phyloP scores from a whole-genome alignment of 345 rosid genomes.

The Abelmoschus esculentus region DNA sequence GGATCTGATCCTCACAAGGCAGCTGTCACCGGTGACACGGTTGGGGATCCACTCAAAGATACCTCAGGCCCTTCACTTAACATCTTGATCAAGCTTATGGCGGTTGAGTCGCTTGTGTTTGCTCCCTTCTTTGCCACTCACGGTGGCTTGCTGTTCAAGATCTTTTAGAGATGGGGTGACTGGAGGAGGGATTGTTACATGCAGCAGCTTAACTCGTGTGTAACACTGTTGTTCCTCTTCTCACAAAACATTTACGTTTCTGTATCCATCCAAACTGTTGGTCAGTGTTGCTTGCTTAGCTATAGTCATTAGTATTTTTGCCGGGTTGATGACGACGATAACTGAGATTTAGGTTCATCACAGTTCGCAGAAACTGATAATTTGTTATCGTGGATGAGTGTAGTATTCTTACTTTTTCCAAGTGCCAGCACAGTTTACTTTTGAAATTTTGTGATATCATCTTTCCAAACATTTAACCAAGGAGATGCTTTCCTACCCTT shows the following conservation, averaged over 20 bases:
- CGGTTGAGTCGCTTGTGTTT: constrained; percentile 65
- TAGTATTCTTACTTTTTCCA: background rate
- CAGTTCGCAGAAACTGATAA: background rate
- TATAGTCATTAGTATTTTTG: background rate
- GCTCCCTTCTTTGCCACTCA: constrained; percentile 71
- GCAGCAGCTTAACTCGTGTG: background rate
- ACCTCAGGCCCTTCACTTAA: constrained; percentile 72
- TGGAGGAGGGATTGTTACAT: background rate
- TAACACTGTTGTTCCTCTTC: background rate
- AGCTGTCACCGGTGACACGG: constrained; percentile 61
- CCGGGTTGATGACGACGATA: background rate
- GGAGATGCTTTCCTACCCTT: too few species aligned
- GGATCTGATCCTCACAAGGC: constrained; percentile 73
- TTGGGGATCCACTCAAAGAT: constrained; percentile 70
- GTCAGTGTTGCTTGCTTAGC: background rate
- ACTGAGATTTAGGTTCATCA: too few species aligned
- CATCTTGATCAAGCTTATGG: constrained; percentile 73
- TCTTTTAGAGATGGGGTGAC: constrained; percentile 12
- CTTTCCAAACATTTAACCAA: too few species aligned
- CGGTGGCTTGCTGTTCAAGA: constrained; percentile 62
- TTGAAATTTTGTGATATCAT: too few species aligned
- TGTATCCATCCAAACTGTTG: background rate
- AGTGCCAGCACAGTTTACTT: background rate
- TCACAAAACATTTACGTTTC: background rate
- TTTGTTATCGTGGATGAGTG: background rate